phyloP scores from a whole-genome alignment of 106 monocot genomes.

The Agapanthus africanus region DNA sequence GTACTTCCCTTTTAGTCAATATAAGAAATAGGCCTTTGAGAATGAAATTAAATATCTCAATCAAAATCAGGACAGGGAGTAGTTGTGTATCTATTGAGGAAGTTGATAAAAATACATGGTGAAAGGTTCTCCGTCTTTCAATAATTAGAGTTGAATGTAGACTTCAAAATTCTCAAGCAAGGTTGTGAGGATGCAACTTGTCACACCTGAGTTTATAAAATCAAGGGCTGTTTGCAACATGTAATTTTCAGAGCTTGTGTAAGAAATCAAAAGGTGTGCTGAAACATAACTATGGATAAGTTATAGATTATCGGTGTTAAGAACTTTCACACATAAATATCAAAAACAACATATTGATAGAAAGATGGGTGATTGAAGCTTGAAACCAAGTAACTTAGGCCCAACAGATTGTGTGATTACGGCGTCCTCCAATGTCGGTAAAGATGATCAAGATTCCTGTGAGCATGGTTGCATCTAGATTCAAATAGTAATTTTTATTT shows the following conservation, averaged over 20 bases:
- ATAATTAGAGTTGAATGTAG: background rate
- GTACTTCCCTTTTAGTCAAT: background rate
- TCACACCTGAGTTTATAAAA: background rate
- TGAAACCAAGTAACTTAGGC: background rate
- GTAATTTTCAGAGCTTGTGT: background rate
- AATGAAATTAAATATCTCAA: background rate
- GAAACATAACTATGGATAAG: no score
- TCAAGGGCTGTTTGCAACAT: background rate
- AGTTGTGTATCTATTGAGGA: background rate
- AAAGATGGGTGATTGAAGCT: background rate
- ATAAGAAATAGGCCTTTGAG: background rate
- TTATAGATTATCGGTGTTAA: no score
- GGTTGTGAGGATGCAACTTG: background rate
- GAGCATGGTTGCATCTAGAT: background rate
- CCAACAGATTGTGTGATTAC: background rate
- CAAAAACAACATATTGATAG: background rate
- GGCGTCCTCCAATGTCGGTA: background rate
- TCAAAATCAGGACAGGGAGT: background rate
- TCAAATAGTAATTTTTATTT: background rate
- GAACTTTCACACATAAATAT: background rate
- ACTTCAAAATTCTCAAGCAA: background rate
- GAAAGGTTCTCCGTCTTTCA: background rate
- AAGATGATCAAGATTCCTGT: background rate
- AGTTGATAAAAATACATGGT: background rate
- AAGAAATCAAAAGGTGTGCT: background rate